Conservation (phyloP, 768 basidiomycete species). For the Leccinum ochraceum region DNA sequence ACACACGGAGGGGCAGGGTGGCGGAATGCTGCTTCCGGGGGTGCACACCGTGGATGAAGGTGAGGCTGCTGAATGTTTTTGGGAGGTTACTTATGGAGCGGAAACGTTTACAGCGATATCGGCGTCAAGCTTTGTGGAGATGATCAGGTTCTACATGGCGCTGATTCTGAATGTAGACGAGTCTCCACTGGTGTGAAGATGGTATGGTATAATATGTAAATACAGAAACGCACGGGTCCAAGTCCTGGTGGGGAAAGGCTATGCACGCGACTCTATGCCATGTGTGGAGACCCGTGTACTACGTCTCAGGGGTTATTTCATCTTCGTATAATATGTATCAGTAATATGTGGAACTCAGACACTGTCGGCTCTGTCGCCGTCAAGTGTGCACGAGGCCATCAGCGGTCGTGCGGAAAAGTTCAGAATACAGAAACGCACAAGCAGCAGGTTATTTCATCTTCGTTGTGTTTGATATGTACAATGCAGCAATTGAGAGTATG, state of each 20-base stretch:
- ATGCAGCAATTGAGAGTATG: slow-evolving; percentile 7
- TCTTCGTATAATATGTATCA: too few species aligned
- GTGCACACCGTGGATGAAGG: slow-evolving; percentile 79
- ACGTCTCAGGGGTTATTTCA: too few species aligned
- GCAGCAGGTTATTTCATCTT: slow-evolving; percentile 1
- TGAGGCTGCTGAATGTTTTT: slow-evolving; percentile 30
- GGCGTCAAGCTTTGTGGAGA: slow-evolving; percentile 56
- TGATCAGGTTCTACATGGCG: slow-evolving; percentile 63
- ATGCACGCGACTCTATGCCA: too few species aligned
- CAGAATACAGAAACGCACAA: not conserved
- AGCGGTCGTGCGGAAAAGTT: not conserved
- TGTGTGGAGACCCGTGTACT: too few species aligned
- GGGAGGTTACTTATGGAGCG: not conserved
- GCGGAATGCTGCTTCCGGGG: slow-evolving; percentile 35
- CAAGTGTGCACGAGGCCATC: not conserved
- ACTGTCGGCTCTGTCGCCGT: not conserved
- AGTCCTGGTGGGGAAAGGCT: too few species aligned
- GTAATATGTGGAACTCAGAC: not conserved
- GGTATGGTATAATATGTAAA: not conserved
- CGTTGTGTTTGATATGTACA: slow-evolving; percentile 2
- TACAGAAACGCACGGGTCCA: too few species aligned
- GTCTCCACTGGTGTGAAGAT: slow-evolving; percentile 19
- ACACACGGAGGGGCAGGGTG: slow-evolving; percentile 34
- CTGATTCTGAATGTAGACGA: slow-evolving; percentile 73
- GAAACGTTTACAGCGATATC: slow-evolving; percentile 37